Evolutionary conservation across 148 eudicot genomes (phyloP).

Genomic region (Chenopodium quinoa): DNA sequence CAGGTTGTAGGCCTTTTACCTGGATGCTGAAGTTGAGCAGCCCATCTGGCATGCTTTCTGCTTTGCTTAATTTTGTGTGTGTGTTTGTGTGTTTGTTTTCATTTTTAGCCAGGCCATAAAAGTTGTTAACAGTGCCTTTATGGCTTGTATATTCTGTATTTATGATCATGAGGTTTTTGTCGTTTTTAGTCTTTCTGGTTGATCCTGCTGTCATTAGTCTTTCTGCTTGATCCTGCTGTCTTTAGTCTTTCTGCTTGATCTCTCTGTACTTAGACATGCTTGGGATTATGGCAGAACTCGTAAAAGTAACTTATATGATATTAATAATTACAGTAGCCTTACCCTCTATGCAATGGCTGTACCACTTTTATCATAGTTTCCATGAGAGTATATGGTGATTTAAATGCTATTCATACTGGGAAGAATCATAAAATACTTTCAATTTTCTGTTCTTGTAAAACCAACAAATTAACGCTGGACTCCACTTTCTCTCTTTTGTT

Average conservation of each 20-base stretch:
- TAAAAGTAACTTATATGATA: too few species aligned
- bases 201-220: background rate
- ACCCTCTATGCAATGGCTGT: background rate
- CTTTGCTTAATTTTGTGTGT: background rate
- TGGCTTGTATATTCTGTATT: background rate
- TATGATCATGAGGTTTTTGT: background rate
- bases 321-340: background rate
- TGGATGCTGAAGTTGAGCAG: slow-evolving; percentile 9
- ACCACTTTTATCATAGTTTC: background rate
- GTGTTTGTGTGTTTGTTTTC: too few species aligned
- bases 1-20: background rate
- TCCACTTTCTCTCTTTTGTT: background rate
- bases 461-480: background rate
- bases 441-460: background rate
- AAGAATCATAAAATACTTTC: background rate
- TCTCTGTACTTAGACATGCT: too few species aligned
- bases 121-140: background rate
- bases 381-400: background rate
- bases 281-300: too few species aligned
- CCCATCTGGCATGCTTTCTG: background rate
- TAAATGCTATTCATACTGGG: background rate
- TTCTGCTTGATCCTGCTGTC: too few species aligned
- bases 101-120: background rate
- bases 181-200: background rate
- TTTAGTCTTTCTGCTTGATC: background rate